phyloP scores from a whole-genome alignment of 805 yeast species.

The Kuraishia ogatae region DNA sequence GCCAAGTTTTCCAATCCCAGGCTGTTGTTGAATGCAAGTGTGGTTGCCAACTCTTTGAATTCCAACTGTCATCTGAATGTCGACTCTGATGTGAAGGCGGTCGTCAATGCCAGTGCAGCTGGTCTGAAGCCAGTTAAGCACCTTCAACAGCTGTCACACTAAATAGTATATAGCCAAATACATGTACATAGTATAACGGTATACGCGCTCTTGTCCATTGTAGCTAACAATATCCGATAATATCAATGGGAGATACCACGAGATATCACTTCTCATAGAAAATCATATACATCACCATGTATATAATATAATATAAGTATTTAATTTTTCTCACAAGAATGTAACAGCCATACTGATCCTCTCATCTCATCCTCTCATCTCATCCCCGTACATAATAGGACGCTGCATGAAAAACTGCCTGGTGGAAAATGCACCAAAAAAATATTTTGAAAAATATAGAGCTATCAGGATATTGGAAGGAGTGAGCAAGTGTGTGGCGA shows the following conservation, averaged over 20 bases:
- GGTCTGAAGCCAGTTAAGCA: background rate
- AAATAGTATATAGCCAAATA: background rate
- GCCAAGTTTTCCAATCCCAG: constrained; percentile 4
- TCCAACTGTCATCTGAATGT: constrained; percentile 4
- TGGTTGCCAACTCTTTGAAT: constrained; percentile 8
- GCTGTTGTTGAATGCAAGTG: constrained; percentile 6
- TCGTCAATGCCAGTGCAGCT: background rate
- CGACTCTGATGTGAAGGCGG: background rate
- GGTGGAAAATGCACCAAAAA: background rate
- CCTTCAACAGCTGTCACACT: background rate
- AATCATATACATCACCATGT: too few species aligned
- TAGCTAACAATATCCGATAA: too few species aligned
- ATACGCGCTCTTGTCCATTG: too few species aligned
- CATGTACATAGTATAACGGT: background rate
- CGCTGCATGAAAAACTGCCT: background rate
- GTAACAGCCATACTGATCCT: background rate
- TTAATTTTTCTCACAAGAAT: too few species aligned
- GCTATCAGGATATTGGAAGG: background rate
- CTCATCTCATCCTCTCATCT: background rate
- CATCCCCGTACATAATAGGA: background rate
- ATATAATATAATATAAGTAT: too few species aligned
- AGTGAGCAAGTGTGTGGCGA: background rate
- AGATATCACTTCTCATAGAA: too few species aligned
- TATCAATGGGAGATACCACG: too few species aligned
- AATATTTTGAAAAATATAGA: background rate